Conservation (phyloP, 768 basidiomycete genomes). For the Suillus ampliporus region DNA sequence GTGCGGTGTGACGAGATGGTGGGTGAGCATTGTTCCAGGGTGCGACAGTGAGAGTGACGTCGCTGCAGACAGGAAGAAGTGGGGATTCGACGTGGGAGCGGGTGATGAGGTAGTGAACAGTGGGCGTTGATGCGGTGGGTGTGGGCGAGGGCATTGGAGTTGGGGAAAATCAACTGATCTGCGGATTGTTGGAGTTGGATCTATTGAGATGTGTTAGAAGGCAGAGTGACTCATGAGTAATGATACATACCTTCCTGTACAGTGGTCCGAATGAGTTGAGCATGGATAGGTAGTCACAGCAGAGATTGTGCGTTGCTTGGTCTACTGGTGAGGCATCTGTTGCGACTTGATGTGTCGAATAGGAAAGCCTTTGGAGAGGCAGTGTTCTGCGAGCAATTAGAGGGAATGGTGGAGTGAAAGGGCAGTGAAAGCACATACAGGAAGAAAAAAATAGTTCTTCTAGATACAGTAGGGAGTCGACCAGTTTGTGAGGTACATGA, state of each 20-base stretch:
- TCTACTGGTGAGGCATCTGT: constrained; percentile 94
- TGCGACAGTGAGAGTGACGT: constrained; percentile 61
- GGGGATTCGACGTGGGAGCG: background rate
- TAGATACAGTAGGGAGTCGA: constrained; percentile 83
- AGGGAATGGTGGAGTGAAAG: background rate
- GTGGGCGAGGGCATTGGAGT: background rate
- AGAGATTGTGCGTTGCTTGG: constrained; percentile 83
- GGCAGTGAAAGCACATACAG: constrained; percentile 48
- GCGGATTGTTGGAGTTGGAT: background rate
- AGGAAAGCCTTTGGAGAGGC: constrained; percentile 94
- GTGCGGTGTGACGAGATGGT: constrained; percentile 78
- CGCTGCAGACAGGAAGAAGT: constrained; percentile 26
- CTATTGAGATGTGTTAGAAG: background rate
- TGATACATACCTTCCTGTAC: constrained; percentile 46
- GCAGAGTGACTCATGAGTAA: background rate
- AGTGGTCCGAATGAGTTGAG: constrained; percentile 84
- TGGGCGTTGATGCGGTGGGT: background rate
- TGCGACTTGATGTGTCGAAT: constrained; percentile 90
- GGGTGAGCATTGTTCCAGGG: constrained; percentile 79
- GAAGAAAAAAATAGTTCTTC: constrained; percentile 89
- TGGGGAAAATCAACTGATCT: background rate
- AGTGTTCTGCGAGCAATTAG: constrained; percentile 64
- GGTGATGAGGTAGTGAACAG: background rate
- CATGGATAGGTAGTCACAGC: constrained; percentile 90
- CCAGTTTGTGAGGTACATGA: constrained; percentile 83